Conservation (phyloP, 2,329 filamentous ascomycete species). For the Apiospora hydei region DNA sequence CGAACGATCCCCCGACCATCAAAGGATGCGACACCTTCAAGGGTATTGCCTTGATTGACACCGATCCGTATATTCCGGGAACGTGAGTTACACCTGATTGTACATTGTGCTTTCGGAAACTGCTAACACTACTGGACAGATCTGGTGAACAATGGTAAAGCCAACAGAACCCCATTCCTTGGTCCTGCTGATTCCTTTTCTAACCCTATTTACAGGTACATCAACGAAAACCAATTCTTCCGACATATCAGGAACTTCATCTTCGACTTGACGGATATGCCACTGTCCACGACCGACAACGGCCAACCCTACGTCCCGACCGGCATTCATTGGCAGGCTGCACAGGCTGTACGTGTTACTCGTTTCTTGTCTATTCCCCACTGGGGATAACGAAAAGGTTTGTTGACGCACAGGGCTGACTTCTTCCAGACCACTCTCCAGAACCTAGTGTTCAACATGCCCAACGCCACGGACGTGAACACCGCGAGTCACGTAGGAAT, state of each 20-base stretch:
- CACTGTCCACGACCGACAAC: constrained; percentile 60
- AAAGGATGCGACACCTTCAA: constrained; percentile 65
- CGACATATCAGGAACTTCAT: constrained; percentile 60
- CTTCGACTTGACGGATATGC: constrained; percentile 63
- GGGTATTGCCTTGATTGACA: constrained; percentile 30
- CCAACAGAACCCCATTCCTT: constrained; percentile 32
- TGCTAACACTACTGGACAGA: background rate
- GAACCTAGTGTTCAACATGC: constrained; percentile 66
- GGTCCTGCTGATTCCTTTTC: background rate
- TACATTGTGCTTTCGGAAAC: background rate
- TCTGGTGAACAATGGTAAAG: constrained; percentile 46
- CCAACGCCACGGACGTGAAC: constrained; percentile 39
- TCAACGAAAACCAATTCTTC: constrained; percentile 63
- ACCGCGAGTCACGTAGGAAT: constrained; percentile 59
- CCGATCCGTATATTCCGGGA: constrained; percentile 29
- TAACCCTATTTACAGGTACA: constrained; percentile 42
- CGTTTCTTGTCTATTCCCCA: no score
- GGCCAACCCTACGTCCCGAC: constrained; percentile 47
- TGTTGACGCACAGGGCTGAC: background rate
- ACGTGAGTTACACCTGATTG: background rate
- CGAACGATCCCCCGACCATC: constrained; percentile 63
- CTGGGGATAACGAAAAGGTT: no score
- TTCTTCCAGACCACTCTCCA: constrained; percentile 55
- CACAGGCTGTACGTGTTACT: constrained; percentile 50
- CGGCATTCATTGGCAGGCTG: constrained; percentile 69